Evolutionary conservation across 1,139 yeast genomes (phyloP), one percentile per base, ranked within the genome.

Genomic region (Nadsonia starkeyi-henricii): DNA sequence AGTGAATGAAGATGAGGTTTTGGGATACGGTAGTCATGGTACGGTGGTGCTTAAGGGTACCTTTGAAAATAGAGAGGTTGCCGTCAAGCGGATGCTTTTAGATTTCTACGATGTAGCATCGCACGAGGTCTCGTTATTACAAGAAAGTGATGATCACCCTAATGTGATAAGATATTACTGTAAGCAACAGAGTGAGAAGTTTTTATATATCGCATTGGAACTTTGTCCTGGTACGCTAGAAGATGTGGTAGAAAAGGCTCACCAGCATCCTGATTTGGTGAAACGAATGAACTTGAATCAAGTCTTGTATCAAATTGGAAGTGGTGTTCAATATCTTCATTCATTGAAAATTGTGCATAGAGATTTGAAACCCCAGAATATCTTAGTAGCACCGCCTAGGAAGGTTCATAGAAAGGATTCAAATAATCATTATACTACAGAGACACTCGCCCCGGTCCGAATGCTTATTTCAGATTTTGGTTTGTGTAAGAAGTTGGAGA

Each of bases 11-110:
- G 39, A 33, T 15, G 78, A 75, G 44, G 74, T 88, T 21, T 67
- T 91, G 46, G 98, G 99, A 1, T 86, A 85, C 61, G 99, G 99
- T 1, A 86, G 96, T 1, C 96, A 91, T 59, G 98, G 98, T 30
- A 91, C 98, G 0, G 88, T 89, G 26, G 98, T 91, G 1, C 86
- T 79, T 62, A 78, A 83, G 60, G 98, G 98, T 1, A 75, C 78
- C 2, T 91, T 89, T 66, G 96, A 89, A 58, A 82, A 79, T 57
- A 73, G 98, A 47, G 95, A 94, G 1, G 98, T 93, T 9, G 98
- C 98, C 0, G 94, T 91, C 3, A 93, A 91, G 62, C 69, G 98
- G 56, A 85, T 91, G 95, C 69, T 93, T 46, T 72, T 89, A 42
- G 96, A 89, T 60, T 91, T 89, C 60, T 91, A 84, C 64, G 96